phyloP scores from a whole-genome alignment of 2,329 filamentous ascomycete genomes.

The Stachybotrys elegans region DNA sequence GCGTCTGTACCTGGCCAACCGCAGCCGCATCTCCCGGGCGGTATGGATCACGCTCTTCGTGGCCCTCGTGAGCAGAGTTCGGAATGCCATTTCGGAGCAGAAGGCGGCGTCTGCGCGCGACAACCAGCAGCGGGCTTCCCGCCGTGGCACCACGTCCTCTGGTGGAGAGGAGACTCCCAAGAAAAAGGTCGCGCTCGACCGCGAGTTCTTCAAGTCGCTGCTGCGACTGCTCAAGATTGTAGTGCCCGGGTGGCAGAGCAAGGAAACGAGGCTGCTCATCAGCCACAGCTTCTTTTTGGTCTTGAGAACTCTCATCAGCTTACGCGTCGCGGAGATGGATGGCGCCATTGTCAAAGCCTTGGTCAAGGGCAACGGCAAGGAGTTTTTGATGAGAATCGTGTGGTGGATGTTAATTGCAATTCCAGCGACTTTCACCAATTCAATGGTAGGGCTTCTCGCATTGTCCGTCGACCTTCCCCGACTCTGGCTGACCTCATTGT shows the following conservation, averaged over 20 bases:
- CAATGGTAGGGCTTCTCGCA: slow-evolving; percentile 64
- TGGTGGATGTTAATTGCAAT: slow-evolving; percentile 99
- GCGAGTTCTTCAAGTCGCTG: slow-evolving; percentile 73
- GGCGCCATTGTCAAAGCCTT: slow-evolving; percentile 87
- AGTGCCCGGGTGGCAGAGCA: slow-evolving; percentile 83
- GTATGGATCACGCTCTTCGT: slow-evolving; percentile 80
- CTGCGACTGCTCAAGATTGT: slow-evolving; percentile 78
- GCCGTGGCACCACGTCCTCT: slow-evolving; percentile 44
- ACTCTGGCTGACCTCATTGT: not conserved
- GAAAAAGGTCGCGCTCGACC: slow-evolving; percentile 87
- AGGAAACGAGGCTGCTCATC: slow-evolving; percentile 78
- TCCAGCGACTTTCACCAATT: slow-evolving; percentile 96
- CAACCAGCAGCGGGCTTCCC: slow-evolving; percentile 47
- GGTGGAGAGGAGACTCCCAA: slow-evolving; percentile 36
- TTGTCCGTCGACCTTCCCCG: not conserved
- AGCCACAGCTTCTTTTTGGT: slow-evolving; percentile 94
- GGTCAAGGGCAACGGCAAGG: slow-evolving; percentile 84
- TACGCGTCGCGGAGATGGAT: slow-evolving; percentile 95
- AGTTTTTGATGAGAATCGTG: slow-evolving; percentile 80
- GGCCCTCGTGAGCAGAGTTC: slow-evolving; percentile 79
- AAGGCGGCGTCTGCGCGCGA: slow-evolving; percentile 74
- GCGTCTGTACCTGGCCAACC: slow-evolving; percentile 70
- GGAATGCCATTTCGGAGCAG: slow-evolving; percentile 87
- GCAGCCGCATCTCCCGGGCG: slow-evolving; percentile 74
- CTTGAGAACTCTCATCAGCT: slow-evolving; percentile 81